These are phyloP conservation scores for Phytophthora pistaciae DNA, from an alignment of 352 stramenopile genomes.

Conservation along the genomic window DNA sequence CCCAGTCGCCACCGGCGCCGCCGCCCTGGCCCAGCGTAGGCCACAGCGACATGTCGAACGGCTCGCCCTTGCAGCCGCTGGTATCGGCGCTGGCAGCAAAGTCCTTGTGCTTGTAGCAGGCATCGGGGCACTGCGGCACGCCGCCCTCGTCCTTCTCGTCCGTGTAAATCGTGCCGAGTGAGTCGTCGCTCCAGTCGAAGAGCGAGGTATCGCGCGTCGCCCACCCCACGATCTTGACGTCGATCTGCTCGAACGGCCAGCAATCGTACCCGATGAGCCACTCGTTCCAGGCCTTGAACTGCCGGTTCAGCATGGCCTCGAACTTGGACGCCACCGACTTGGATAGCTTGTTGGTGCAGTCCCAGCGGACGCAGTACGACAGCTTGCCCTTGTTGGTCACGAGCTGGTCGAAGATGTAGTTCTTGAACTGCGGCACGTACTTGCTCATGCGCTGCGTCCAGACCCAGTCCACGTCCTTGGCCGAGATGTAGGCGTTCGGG, in stretches of 20 bases:
- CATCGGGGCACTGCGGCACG: conserved; percentile 29
- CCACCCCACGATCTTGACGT: conserved; percentile 53
- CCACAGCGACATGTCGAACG: conserved; percentile 60
- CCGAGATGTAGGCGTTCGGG: conserved; percentile 28
- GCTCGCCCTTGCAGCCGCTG: conserved; percentile 43
- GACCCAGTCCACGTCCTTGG: conserved; percentile 25
- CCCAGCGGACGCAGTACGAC: conserved; percentile 60
- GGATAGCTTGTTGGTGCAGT: conserved; percentile 53
- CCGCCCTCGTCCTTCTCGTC: conserved; percentile 25
- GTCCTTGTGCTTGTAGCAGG: conserved; percentile 56
- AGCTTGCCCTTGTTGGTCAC: conserved; percentile 38
- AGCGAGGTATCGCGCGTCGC: conserved; percentile 43
- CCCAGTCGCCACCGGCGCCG: conserved; percentile 37
- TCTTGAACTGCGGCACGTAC: conserved; percentile 35
- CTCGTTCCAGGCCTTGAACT: conserved; percentile 37
- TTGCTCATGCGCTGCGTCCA: conserved; percentile 32
- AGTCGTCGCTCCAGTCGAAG: conserved; percentile 53
- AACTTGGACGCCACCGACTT: conserved; percentile 54
- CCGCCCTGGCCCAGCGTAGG: conserved; percentile 46
- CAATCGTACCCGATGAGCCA: conserved; percentile 45
- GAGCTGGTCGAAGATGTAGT: conserved; percentile 61
- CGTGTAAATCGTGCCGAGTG: conserved; percentile 39
- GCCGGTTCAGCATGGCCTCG: conserved; percentile 48
- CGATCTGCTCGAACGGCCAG: conserved; percentile 48
- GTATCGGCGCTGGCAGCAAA: conserved; percentile 42